A percentile compares a stretch with the other conserved stretches of the same genome.
Conservation (phyloP, 164 flowering plant genomes). For the Macadamia integrifolia region DNA sequence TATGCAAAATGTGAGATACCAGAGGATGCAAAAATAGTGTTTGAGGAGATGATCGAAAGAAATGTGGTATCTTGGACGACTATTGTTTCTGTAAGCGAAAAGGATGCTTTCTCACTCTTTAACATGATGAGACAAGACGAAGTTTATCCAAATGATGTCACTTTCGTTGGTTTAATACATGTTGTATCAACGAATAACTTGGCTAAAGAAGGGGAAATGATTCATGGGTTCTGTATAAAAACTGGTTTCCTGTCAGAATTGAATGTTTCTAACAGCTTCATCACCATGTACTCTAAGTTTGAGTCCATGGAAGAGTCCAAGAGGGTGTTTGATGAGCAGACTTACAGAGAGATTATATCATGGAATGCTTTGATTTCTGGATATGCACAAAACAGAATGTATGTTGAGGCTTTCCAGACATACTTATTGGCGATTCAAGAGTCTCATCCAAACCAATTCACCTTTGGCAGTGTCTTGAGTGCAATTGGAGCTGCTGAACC, state of each 20-base stretch:
- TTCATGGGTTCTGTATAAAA: conserved; percentile 65
- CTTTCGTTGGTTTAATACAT: conserved; percentile 65
- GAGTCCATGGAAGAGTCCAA: conserved; percentile 41
- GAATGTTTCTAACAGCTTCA: conserved; percentile 63
- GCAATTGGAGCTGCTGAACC: conserved; percentile 65
- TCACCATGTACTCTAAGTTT: conserved; percentile 84
- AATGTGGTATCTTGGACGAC: conserved; percentile 93
- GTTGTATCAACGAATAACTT: conserved; percentile 36
- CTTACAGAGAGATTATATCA: conserved; percentile 46
- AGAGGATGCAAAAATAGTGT: conserved; percentile 52
- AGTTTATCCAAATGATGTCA: conserved; percentile 87
- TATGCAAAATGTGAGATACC: conserved; percentile 57
- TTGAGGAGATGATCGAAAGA: conserved; percentile 47
- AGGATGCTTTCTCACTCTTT: conserved; percentile 48
- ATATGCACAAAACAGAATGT: conserved; percentile 55
- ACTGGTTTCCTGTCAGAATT: conserved; percentile 39
- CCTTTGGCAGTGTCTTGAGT: conserved; percentile 73
- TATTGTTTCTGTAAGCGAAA: conserved; percentile 57
- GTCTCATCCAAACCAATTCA: conserved; percentile 51
- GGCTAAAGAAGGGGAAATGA: conserved; percentile 46
- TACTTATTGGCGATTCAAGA: conserved; percentile 40
- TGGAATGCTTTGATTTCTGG: conserved; percentile 95
- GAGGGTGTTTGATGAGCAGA: conserved; percentile 60
- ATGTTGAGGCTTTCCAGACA: conserved; percentile 52
- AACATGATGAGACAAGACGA: conserved; percentile 59